phyloP scores from a whole-genome alignment of 2,329 filamentous ascomycete genomes.

The Trichoderma sp. region DNA sequence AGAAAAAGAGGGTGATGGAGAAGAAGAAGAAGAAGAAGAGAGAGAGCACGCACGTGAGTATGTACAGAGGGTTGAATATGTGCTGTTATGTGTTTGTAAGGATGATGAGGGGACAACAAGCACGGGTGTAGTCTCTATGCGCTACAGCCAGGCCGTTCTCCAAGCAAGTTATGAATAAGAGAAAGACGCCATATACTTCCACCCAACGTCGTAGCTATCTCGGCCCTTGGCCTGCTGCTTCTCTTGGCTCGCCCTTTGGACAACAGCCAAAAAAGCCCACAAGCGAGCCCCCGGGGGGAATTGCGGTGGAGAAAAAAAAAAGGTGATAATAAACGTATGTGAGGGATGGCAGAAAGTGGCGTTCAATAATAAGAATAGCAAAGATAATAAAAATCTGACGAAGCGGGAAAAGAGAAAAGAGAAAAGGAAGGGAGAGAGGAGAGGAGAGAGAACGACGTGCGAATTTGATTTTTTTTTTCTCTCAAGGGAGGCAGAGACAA shows the following conservation, averaged over 20 bases:
- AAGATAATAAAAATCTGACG: too few relatives aligned
- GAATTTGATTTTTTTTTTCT: neutral
- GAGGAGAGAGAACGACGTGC: neutral
- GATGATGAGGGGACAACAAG: neutral
- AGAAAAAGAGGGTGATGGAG: neutral
- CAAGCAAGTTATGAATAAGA: neutral
- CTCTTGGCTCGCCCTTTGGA: neutral
- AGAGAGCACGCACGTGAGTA: neutral
- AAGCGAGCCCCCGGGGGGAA: neutral
- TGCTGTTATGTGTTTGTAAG: neutral
- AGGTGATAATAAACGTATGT: slow-evolving; percentile 4
- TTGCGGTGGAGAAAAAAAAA: slow-evolving; percentile 4
- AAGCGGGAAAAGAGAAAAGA: neutral
- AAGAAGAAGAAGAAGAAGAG: too few relatives aligned
- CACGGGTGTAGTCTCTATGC: neutral
- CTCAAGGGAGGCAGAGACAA: slow-evolving; percentile 19
- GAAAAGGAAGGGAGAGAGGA: neutral
- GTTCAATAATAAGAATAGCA: neutral
- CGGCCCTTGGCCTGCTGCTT: neutral
- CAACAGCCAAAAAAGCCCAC: neutral
- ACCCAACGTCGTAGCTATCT: neutral
- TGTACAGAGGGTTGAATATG: neutral
- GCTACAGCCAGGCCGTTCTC: neutral
- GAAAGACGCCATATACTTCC: neutral
- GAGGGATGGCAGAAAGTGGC: neutral